Percentiles rank a stretch among this genome's conserved stretches.
These are phyloP conservation scores for Kickxella alabastrina DNA, from an alignment of 192 early-diverging fungal genomes.

Conservation along the genomic window DNA sequence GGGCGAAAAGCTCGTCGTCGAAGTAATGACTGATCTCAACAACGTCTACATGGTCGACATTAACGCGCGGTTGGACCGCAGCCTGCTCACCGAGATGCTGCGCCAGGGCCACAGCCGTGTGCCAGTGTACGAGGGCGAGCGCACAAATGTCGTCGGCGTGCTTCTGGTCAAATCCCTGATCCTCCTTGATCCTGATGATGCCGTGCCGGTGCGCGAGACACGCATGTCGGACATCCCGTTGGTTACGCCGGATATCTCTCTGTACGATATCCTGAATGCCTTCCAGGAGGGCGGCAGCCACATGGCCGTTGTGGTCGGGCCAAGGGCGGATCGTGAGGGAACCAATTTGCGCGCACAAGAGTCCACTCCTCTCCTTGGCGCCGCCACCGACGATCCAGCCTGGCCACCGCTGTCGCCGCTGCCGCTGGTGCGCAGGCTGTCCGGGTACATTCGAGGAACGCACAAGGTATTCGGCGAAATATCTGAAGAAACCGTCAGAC, in stretches of 20 bases:
- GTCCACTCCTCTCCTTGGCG: no score
- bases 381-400: not conserved
- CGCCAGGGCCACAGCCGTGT: constrained; percentile 71
- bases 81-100: constrained; percentile 59
- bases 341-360: no score
- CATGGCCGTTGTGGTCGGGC: constrained; percentile 64
- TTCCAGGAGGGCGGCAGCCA: constrained; percentile 81
- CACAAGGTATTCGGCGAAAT: constrained; percentile 21
- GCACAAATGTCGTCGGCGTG: constrained; percentile 69
- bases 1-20: constrained; percentile 62
- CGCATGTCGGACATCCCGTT: constrained; percentile 48
- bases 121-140: constrained; percentile 61
- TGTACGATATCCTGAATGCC: constrained; percentile 74
- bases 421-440: constrained; percentile 27
- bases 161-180: constrained; percentile 71
- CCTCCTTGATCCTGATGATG: constrained; percentile 68
- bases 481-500: constrained; percentile 29
- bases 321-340: no score
- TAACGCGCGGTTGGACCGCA: constrained; percentile 57
- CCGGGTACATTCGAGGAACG: constrained; percentile 33
- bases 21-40: constrained; percentile 68
- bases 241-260: constrained; percentile 40
- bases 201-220: constrained; percentile 59
- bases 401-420: constrained; percentile 9
- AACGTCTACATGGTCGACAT: constrained; percentile 68